These are phyloP conservation scores for bread wheat (Triticum aestivum) DNA, from an alignment of 176 grass and related monocot genomes.

Conservation along the genomic window IWGSC_CS_RefSeq_v2.1 NC_057797.1:369961322-369961821, in stretches of 20 bases:
- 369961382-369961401: conserved; percentile 18
- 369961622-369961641: not conserved
- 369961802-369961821: conserved; percentile 18
- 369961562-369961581: not conserved
- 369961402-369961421: conserved; percentile 1
- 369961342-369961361: conserved; percentile 15
- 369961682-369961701: not conserved
- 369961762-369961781: not conserved
- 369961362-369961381: conserved; percentile 15
- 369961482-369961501: conserved; percentile 8
- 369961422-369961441: not conserved
- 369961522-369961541: conserved; percentile 14
- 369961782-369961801: not conserved
- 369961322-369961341: no score
- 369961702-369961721: not conserved
- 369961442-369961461: not conserved
- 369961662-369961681: not conserved
- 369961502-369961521: not conserved
- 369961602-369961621: conserved; percentile 7
- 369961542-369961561: not conserved
- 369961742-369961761: not conserved
- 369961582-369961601: not conserved
- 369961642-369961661: not conserved
- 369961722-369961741: not conserved
- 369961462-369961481: not conserved